Evolutionary conservation across 768 basidiomycete genomes (phyloP).

Genomic region (Brasilioporus rufonigricans): DNA sequence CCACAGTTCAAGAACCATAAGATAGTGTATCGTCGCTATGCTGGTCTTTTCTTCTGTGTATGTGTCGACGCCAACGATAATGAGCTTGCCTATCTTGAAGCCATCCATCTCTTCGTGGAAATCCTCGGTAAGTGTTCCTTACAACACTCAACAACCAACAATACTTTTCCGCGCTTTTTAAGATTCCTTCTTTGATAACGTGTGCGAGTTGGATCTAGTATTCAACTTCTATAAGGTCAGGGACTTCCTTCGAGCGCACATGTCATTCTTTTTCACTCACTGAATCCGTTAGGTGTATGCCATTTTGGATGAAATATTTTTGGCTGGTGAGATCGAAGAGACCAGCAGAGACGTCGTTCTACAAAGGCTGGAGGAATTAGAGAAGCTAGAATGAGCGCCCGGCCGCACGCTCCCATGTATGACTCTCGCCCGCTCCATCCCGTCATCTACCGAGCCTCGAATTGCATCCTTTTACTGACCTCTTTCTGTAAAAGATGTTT

Average conservation of each 20-base stretch:
- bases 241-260: background rate
- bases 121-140: constrained; percentile 91
- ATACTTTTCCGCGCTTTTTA: background rate
- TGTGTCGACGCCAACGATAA: constrained; percentile 99
- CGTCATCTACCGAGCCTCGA: constrained; percentile 4
- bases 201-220: constrained; percentile 95
- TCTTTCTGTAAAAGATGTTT: constrained; percentile 5
- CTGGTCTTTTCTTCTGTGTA: constrained; percentile 96
- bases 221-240: constrained; percentile 97
- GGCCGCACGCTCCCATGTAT: constrained; percentile 6
- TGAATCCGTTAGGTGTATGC: constrained; percentile 75
- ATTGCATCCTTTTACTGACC: constrained; percentile 11
- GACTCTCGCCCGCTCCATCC: constrained; percentile 3
- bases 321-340: constrained; percentile 98
- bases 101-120: constrained; percentile 97
- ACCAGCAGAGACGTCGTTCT: constrained; percentile 97
- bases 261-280: constrained; percentile 5
- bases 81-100: constrained; percentile 94
- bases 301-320: constrained; percentile 96
- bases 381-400: constrained; percentile 75
- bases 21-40: constrained; percentile 94
- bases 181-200: constrained; percentile 99
- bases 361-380: constrained; percentile 84
- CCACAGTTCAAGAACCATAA: constrained; percentile 95
- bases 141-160: background rate